phyloP scores from a whole-genome alignment of 371 early-diverging fungal species.

The Apophysomyces elegans region DNA sequence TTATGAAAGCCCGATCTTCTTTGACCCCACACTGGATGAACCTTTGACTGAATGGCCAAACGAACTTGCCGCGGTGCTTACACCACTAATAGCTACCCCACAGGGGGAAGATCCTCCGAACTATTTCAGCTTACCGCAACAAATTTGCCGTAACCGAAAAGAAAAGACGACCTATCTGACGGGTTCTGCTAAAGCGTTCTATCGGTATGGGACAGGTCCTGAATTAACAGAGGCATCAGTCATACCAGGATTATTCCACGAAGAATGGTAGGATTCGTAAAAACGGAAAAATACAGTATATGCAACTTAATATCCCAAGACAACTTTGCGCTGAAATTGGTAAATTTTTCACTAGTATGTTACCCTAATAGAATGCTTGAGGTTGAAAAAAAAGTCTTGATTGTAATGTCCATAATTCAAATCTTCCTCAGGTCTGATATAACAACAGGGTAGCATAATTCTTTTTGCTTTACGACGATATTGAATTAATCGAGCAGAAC shows the following conservation, averaged over 20 bases:
- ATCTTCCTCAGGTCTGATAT: too few species aligned
- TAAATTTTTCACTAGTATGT: too few species aligned
- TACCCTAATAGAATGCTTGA: too few species aligned
- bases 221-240: constrained; percentile 16
- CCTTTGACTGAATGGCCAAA: constrained; percentile 31
- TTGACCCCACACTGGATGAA: constrained; percentile 36
- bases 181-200: constrained; percentile 6
- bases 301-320: too few species aligned
- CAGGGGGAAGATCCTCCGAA: constrained; percentile 33
- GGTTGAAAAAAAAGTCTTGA: too few species aligned
- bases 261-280: constrained; percentile 3
- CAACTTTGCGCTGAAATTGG: too few species aligned
- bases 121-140: constrained; percentile 36
- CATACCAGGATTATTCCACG: constrained; percentile 14
- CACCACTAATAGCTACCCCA: constrained; percentile 29
- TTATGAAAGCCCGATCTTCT: constrained; percentile 35
- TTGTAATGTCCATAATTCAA: too few species aligned
- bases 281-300: too few species aligned
- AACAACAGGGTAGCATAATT: too few species aligned
- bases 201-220: constrained; percentile 12
- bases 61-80: constrained; percentile 28
- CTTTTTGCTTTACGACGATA: too few species aligned
- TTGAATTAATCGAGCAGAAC: too few species aligned
- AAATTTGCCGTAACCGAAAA: constrained; percentile 12
- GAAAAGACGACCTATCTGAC: constrained; percentile 16